These are phyloP conservation scores for Sisymbrium altissimum DNA, from an alignment of 345 rosid genomes.

Conservation along the genomic window DNA sequence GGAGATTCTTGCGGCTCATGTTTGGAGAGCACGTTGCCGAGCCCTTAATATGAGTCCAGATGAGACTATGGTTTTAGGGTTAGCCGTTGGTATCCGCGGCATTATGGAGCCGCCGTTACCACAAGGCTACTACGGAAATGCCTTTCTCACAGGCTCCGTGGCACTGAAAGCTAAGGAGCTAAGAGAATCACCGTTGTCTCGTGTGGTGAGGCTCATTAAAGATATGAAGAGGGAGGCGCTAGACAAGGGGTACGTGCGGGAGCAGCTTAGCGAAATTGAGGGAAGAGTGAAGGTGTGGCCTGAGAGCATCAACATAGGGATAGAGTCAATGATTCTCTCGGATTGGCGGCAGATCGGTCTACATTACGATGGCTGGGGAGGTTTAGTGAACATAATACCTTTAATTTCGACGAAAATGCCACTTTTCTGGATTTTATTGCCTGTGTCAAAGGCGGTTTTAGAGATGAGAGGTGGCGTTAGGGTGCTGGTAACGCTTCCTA, in stretches of 20 bases:
- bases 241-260: background rate
- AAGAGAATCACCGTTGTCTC: slow-evolving; percentile 22
- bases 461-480: slow-evolving; percentile 38
- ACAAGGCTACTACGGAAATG: slow-evolving; percentile 48
- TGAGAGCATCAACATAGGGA: background rate
- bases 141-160: slow-evolving; percentile 12
- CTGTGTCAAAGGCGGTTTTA: slow-evolving; percentile 29
- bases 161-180: slow-evolving; percentile 32
- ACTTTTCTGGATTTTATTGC: slow-evolving; percentile 34
- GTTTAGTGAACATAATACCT: slow-evolving; percentile 39
- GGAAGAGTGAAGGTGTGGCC: background rate
- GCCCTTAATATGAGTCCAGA: slow-evolving; percentile 37
- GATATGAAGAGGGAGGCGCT: slow-evolving; percentile 27
- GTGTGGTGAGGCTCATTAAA: slow-evolving; percentile 34
- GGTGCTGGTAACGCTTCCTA: slow-evolving; percentile 40
- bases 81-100: slow-evolving; percentile 30
- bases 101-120: slow-evolving; percentile 38
- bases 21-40: slow-evolving; percentile 44
- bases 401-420: slow-evolving; percentile 27
- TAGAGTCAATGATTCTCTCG: slow-evolving; percentile 16
- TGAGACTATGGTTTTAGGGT: background rate
- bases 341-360: slow-evolving; percentile 48
- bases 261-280: slow-evolving; percentile 10
- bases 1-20: slow-evolving; percentile 40
- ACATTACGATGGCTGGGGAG: slow-evolving; percentile 32